A percentile compares a stretch with the other conserved stretches of the same genome.
Evolutionary conservation across 1,139 yeast genomes (phyloP).

Genomic region (Saccharomyces uvarum): DNA sequence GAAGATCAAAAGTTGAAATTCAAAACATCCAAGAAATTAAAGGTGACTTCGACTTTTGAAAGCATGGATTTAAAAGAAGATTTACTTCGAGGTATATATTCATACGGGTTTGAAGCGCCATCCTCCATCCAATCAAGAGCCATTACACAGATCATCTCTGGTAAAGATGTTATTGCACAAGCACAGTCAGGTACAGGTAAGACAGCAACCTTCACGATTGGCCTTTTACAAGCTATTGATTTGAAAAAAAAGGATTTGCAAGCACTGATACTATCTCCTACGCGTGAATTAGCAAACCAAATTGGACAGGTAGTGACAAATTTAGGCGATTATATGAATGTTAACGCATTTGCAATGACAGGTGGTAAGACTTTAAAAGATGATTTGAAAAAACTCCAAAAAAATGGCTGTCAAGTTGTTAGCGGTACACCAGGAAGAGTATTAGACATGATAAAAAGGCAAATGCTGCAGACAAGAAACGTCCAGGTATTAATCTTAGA

Average conservation of each 20-base stretch:
- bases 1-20: slow-evolving; percentile 53
- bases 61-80: slow-evolving; percentile 70
- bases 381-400: slow-evolving; percentile 62
- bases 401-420: slow-evolving; percentile 72
- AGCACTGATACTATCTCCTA: slow-evolving; percentile 87
- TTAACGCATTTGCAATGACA: slow-evolving; percentile 82
- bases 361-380: slow-evolving; percentile 87
- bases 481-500: slow-evolving; percentile 80
- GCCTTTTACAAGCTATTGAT: slow-evolving; percentile 78
- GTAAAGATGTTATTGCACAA: slow-evolving; percentile 90
- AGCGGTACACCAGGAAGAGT: slow-evolving; percentile 98
- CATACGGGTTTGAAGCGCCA: slow-evolving; percentile 90
- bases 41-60: slow-evolving; percentile 66
- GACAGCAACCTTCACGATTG: slow-evolving; percentile 92
- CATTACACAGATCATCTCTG: slow-evolving; percentile 82
- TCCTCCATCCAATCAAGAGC: slow-evolving; percentile 95
- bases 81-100: slow-evolving; percentile 65
- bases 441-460: slow-evolving; percentile 75
- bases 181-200: slow-evolving; percentile 98
- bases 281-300: slow-evolving; percentile 88
- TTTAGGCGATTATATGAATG: slow-evolving; percentile 77
- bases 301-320: slow-evolving; percentile 79
- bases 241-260: slow-evolving; percentile 58
- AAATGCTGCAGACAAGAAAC: slow-evolving; percentile 56
- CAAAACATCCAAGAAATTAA: slow-evolving; percentile 54